Evolutionary conservation across 2,329 filamentous ascomycete species (phyloP).

Genomic region (Cladosporium sp.): DNA sequence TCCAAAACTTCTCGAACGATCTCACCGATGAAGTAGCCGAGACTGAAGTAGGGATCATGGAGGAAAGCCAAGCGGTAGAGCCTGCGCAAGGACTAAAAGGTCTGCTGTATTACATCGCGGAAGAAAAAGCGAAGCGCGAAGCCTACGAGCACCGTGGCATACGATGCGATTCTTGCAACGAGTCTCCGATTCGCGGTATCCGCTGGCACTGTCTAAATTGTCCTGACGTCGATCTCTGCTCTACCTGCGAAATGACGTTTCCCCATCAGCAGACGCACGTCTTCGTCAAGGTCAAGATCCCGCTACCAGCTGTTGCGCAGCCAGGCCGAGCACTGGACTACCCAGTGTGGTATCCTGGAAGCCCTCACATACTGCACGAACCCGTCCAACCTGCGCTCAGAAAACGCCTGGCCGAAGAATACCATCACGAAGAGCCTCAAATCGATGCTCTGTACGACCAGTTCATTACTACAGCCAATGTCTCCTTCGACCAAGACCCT

Average conservation of each 20-base stretch:
- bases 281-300: constrained; percentile 93
- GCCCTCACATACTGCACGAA: constrained; percentile 69
- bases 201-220: constrained; percentile 96
- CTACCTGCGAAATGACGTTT: constrained; percentile 71
- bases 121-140: constrained; percentile 84
- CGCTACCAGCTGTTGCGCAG: constrained; percentile 76
- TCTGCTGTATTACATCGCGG: constrained; percentile 86
- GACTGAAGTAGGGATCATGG: constrained; percentile 28
- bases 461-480: constrained; percentile 90
- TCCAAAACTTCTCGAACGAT: constrained; percentile 22
- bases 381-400: constrained; percentile 68
- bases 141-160: constrained; percentile 92
- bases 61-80: constrained; percentile 21
- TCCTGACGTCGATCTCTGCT: constrained; percentile 92
- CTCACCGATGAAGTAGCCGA: constrained; percentile 25
- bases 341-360: constrained; percentile 84
- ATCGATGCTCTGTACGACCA: constrained; percentile 95
- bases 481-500: constrained; percentile 79
- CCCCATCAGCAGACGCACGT: constrained; percentile 85
- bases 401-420: constrained; percentile 54
- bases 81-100: constrained; percentile 36
- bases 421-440: constrained; percentile 72
- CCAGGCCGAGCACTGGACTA: constrained; percentile 62
- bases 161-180: constrained; percentile 84
- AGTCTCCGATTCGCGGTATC: constrained; percentile 85